Percentiles rank a stretch among this genome's conserved stretches.
Evolutionary conservation across 768 basidiomycete genomes (phyloP).

Genomic region (Tremella mesenterica): DNA sequence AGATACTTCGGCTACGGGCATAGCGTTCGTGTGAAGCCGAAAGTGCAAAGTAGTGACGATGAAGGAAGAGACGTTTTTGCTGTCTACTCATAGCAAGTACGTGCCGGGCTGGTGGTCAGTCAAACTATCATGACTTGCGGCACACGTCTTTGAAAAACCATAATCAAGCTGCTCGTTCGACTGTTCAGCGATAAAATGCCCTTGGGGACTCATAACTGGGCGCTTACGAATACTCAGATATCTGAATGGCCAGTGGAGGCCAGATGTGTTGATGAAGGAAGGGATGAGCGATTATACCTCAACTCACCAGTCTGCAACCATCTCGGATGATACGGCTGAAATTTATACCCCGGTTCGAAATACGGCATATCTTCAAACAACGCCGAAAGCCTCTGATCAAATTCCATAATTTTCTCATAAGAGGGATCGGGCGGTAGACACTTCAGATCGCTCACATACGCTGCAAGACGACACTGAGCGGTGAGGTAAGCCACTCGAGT

Average conservation of each 20-base stretch:
- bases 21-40: not conserved
- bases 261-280: no score
- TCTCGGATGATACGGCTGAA: not conserved
- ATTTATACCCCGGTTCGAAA: not conserved
- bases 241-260: no score
- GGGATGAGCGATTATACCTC: no score
- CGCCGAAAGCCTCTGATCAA: not conserved
- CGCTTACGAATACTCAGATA: no score
- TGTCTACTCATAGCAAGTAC: slow-evolving; percentile 1
- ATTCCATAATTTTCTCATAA: not conserved
- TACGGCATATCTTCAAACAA: not conserved
- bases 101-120: not conserved
- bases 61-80: not conserved
- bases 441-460: not conserved
- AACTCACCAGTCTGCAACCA: no score
- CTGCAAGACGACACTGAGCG: not conserved
- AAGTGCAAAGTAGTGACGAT: not conserved
- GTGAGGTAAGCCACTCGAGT: not conserved
- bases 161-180: no score
- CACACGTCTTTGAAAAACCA: no score
- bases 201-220: no score
- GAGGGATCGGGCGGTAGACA: not conserved
- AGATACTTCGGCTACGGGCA: not conserved
- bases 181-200: no score
- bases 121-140: no score